phyloP scores from a whole-genome alignment of 1,284 basidiomycete species.

The Polyporus tsugae region DNA sequence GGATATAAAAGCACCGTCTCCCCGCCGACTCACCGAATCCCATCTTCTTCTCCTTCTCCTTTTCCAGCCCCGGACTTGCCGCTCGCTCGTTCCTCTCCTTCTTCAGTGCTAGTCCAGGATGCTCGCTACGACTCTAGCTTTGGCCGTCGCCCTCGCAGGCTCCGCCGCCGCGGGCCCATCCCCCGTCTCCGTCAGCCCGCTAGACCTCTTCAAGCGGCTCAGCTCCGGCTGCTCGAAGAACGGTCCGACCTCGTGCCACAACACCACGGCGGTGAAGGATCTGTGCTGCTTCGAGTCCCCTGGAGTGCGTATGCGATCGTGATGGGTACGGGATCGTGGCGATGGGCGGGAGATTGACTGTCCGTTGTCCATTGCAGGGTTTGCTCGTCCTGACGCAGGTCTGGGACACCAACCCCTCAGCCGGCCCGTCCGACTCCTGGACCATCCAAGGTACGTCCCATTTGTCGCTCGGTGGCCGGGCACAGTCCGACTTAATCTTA shows the following conservation, averaged over 20 bases:
- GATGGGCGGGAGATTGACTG: constrained; percentile 8
- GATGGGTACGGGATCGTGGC: background rate
- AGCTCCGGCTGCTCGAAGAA: constrained; percentile 45
- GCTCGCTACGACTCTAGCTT: constrained; percentile 24
- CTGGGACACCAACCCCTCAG: constrained; percentile 56
- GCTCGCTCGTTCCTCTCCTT: background rate
- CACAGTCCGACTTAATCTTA: constrained; percentile 15
- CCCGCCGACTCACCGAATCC: too few relatives aligned
- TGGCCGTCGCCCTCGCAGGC: constrained; percentile 31
- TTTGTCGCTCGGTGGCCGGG: background rate
- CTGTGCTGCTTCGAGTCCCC: constrained; percentile 47
- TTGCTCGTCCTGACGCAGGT: constrained; percentile 66
- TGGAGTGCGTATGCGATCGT: constrained; percentile 37
- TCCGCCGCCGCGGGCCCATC: constrained; percentile 27
- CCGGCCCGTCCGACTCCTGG: constrained; percentile 75
- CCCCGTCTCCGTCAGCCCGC: constrained; percentile 24
- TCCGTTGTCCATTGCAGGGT: constrained; percentile 51
- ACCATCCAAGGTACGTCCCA: constrained; percentile 72
- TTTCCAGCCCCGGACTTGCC: background rate
- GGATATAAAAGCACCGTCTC: background rate
- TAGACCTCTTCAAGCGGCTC: constrained; percentile 40
- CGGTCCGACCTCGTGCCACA: constrained; percentile 47
- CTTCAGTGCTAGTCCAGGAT: constrained; percentile 10
- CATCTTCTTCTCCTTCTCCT: background rate
- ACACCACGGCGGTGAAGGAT: constrained; percentile 36